A percentile compares a stretch with the other conserved stretches of the same genome.
Conservation (phyloP, 257 asterid species). For the Ballota nigra region DNA sequence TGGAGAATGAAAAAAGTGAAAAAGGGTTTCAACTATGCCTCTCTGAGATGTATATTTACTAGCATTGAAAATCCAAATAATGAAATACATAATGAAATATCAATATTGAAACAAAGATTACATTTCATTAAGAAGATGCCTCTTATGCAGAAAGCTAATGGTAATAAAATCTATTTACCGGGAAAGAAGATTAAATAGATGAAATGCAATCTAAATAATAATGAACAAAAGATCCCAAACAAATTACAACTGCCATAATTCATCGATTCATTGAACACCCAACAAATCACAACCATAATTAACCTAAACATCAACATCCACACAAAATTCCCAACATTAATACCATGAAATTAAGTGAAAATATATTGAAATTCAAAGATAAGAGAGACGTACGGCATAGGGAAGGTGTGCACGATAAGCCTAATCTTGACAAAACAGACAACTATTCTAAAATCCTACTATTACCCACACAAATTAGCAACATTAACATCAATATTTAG, state of each 20-base stretch:
- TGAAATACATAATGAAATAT: too few relatives aligned
- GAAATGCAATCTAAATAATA: background rate
- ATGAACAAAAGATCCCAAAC: too few relatives aligned
- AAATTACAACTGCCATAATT: background rate
- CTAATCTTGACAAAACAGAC: too few relatives aligned
- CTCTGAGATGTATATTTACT: background rate
- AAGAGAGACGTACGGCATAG: conserved; percentile 60
- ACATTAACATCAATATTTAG: too few relatives aligned
- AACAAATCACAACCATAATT: background rate
- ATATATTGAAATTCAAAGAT: too few relatives aligned
- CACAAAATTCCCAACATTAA: background rate
- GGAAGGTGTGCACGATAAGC: conserved; percentile 57
- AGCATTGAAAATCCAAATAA: background rate
- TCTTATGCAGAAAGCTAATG: background rate
- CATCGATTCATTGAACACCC: background rate
- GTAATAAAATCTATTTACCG: too few relatives aligned
- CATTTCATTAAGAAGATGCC: background rate
- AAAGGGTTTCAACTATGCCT: too few relatives aligned
- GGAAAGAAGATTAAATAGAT: background rate
- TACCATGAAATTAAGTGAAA: too few relatives aligned
- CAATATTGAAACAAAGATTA: background rate
- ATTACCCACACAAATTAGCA: too few relatives aligned
- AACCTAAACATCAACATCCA: background rate
- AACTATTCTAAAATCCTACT: too few relatives aligned
- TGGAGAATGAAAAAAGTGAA: too few relatives aligned